phyloP scores from a whole-genome alignment of 164 flowering plant species.

The Chimonanthus praecox region DNA sequence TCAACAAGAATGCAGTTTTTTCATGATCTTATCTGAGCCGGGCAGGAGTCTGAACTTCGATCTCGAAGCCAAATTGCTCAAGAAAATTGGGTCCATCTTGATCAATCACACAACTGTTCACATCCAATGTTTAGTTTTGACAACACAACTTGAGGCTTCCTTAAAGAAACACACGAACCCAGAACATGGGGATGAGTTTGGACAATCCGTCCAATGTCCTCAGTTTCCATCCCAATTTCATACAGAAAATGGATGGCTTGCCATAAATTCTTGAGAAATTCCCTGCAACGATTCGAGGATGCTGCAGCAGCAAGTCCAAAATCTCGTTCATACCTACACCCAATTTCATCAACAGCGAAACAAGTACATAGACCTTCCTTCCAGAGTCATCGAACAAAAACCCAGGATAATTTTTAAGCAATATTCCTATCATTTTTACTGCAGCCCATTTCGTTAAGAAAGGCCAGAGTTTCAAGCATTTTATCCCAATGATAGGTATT shows the following conservation, averaged over 20 bases:
- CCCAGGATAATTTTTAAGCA: conserved; percentile 36
- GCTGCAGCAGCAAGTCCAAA: conserved; percentile 29
- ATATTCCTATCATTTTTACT: conserved; percentile 29
- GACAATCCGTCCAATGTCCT: conserved; percentile 38
- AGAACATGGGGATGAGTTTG: conserved; percentile 31
- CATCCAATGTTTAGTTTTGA: conserved; percentile 33
- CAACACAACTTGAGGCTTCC: conserved; percentile 34
- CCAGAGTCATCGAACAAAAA: conserved; percentile 59
- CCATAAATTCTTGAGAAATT: conserved; percentile 41
- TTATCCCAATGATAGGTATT: conserved; percentile 45
- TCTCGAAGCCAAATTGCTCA: conserved; percentile 47
- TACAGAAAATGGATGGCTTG: conserved; percentile 30
- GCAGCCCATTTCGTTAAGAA: conserved; percentile 33
- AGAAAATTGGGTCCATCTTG: conserved; percentile 41
- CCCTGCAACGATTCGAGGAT: conserved; percentile 36
- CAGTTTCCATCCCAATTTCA: conserved; percentile 44
- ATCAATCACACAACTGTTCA: conserved; percentile 40
- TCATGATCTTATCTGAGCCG: conserved; percentile 15
- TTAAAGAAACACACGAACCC: conserved; percentile 37
- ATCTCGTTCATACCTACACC: conserved; percentile 33
- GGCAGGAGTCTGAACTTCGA: conserved; percentile 30
- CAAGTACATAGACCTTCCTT: conserved; percentile 19
- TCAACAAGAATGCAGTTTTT: conserved; percentile 50
- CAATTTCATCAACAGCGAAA: conserved; percentile 45
- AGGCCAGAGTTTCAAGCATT: conserved; percentile 31